Base-by-base conservation (phyloP, 345 rosid species). In the Excoecaria agallocha region DNA sequence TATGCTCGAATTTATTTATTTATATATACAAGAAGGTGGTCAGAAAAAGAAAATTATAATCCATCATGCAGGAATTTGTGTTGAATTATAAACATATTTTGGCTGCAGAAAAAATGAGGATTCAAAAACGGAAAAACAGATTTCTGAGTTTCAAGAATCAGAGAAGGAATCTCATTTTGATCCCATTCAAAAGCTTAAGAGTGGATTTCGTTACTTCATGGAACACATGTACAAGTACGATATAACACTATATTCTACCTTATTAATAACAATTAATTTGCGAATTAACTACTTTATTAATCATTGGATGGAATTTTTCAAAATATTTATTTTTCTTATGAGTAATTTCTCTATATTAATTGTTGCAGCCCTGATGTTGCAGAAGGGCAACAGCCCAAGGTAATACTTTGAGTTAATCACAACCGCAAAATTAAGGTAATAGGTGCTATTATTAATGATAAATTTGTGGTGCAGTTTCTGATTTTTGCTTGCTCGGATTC, bases 401-500 rank as follows among this genome's bases (percentile, higher is more conserved):
- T 77, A 65, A 4, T 2, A 5, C 4, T 51, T 30, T 25, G 7
- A 35, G 4, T 60, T 56, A 19, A 19, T 3, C n/a, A 56, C 20
- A 56, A 56, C 4, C 52, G 0, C 10, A 12, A 50, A 50, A 50
- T 10, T 10, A 17, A 2, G 3, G 8, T 56, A 35, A n/a, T 30
- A 30, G 30, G 5, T 17, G 8, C 10, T 16, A 63, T 38, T 19
- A 45, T 3, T 41, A n/a, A 46, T 22, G 1, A 43, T n/a, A 12
- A 3, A 24, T 13, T 16, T 24, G 6, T 37, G 50, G 45, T 51
- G 22, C 70, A 76, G 74, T 72, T 68, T 56, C 57, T 80, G 56
- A 80, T 80, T 41, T 80, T 80, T 65, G 86, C 86, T 1, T 85
- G 88, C 84, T 85, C 85, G 12, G 90, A 87, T 77, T 85, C 90